A percentile compares a stretch with the other conserved stretches of the same genome.
These are phyloP conservation scores for Setaria viridis DNA, from an alignment of 202 grass and related monocot genomes.

Conservation along the genomic window DNA sequence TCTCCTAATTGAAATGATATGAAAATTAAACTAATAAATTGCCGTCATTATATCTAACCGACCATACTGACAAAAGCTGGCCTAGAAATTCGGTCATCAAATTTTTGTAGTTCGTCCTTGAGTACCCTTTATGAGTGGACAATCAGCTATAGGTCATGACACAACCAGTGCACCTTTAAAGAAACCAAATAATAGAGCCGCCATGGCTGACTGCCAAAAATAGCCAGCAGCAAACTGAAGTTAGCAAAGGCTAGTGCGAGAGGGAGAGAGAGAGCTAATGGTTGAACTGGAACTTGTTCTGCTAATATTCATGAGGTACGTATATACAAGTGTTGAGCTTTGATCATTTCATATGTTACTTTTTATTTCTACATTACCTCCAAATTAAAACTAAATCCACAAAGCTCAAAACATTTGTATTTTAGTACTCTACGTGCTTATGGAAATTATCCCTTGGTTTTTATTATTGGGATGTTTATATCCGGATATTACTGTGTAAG, in stretches of 20 bases:
- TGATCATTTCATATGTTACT: neutral
- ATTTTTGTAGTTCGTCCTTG: slow-evolving; percentile 1
- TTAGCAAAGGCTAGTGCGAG: neutral
- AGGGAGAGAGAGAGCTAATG: neutral
- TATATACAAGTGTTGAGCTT: neutral
- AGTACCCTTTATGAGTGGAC: slow-evolving; percentile 20
- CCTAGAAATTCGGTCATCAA: neutral
- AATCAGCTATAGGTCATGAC: neutral
- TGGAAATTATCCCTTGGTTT: neutral
- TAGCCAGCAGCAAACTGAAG: neutral
- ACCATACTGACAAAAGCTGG: neutral
- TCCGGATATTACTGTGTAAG: neutral
- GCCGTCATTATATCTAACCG: neutral
- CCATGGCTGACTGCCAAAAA: neutral
- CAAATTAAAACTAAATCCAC: neutral
- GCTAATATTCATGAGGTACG: neutral
- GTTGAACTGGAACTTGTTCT: neutral
- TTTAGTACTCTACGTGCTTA: neutral
- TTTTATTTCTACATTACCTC: neutral
- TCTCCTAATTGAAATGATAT: neutral
- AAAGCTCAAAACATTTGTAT: neutral
- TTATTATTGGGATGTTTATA: neutral
- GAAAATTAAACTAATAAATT: no score
- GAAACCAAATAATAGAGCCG: slow-evolving; percentile 5
- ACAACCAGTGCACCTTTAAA: neutral